Evolutionary conservation across 176 grass and related monocot species (phyloP), one percentile per base, ranked within the genome.

Genomic region (Luzula sylvatica): DNA sequence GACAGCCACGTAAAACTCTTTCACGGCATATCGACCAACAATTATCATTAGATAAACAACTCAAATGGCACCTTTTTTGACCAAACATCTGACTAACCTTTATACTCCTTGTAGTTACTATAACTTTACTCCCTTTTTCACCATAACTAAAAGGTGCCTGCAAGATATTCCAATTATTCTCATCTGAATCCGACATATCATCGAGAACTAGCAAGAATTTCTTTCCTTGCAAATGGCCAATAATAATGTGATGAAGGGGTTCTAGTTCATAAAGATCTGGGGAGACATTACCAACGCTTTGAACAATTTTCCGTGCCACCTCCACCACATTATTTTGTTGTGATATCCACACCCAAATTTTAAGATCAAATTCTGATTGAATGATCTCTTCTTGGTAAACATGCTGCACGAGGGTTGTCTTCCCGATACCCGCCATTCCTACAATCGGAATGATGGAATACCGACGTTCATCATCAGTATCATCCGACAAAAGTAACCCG

Each of bases 191-290:
- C 70, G 69, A 81, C 16, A 81, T 58, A 21, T 74, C 70, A 48
- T 81, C 77, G 0, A 81, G 55, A 22, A 81, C 56, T 8, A 81
- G 65, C 77, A 81, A 30, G 39, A 67, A 68, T 54, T 29, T 69
- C 55, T 52, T 81, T 21, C 50, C 56, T 15, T 20, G 21, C n/a
- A 81, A 42, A 5, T n/a, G 9, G 28, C 69, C 30, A 1, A 53
- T 42, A 15, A 81, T 51, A 43, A 43, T 25, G 14, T 62, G 25
- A 32, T 69, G 70, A 11, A 81, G 67, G 3, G 56, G 42, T 28
- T 28, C 56, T 3, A 81, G 22, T 57, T 74, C 49, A 13, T 3
- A 11, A 16, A 48, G 38, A 8, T 40, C 16, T 0, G 20, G 29
- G 4, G 26, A 46, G 1, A 27, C 53, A n/a, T 41, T 40, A 4